Conservation (phyloP, 78 protist species). For the Pigoraptor vietnamica region DNA sequence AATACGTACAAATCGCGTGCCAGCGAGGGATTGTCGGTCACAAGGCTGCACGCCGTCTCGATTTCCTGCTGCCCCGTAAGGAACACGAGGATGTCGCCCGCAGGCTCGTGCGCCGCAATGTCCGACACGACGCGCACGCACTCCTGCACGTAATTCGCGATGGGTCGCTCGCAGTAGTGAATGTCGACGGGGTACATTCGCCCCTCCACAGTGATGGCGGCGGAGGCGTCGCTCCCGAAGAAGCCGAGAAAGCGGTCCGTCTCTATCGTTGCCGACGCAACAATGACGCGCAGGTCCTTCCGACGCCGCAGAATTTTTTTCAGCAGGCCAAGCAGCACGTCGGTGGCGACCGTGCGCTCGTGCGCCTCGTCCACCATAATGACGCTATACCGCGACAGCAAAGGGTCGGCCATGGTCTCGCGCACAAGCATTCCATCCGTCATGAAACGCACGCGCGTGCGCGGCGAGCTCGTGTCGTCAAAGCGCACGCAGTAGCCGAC, state of each 20-base stretch:
- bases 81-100: constrained; percentile 88
- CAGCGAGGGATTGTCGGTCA: not conserved
- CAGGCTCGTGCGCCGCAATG: constrained; percentile 50
- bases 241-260: constrained; percentile 51
- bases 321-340: constrained; percentile 31
- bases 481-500: constrained; percentile 74
- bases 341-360: constrained; percentile 63
- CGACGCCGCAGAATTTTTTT: constrained; percentile 14
- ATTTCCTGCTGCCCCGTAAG: constrained; percentile 75
- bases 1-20: constrained; percentile 35
- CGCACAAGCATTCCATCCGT: constrained; percentile 98
- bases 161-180: not conserved
- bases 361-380: constrained; percentile 97
- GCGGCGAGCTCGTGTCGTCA: constrained; percentile 38
- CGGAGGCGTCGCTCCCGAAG: constrained; percentile 51
- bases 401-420: constrained; percentile 79
- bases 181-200: constrained; percentile 54
- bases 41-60: not conserved
- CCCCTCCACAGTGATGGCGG: constrained; percentile 33
- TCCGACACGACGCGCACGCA: constrained; percentile 49
- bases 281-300: constrained; percentile 65
- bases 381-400: constrained; percentile 66
- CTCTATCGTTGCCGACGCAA: constrained; percentile 91
- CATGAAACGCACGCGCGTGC: constrained; percentile 72
- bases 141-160: constrained; percentile 42